Evolutionary conservation across 495 filamentous ascomycete genomes (phyloP).

Genomic region (Wilcoxina mikolae): DNA sequence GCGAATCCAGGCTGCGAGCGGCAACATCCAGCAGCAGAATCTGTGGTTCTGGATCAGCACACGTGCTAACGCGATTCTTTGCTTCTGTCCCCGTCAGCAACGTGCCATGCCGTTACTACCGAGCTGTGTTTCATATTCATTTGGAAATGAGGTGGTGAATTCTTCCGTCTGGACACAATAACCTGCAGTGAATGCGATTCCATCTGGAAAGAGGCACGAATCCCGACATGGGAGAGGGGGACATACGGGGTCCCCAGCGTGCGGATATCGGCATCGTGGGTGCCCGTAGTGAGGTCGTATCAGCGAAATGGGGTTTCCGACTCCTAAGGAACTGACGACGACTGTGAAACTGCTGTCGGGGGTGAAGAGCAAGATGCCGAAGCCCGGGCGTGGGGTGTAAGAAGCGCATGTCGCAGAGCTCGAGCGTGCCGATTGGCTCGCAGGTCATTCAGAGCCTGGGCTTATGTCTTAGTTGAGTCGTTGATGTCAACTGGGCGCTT

Average conservation of each 20-base stretch:
- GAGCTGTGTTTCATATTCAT: constrained; percentile 31
- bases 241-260: constrained; percentile 30
- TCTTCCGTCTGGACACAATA: constrained; percentile 26
- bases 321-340: constrained; percentile 44
- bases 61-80: constrained; percentile 48
- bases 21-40: constrained; percentile 67
- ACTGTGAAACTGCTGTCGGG: constrained; percentile 38
- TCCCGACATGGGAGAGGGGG: constrained; percentile 34
- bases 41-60: constrained; percentile 49
- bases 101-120: constrained; percentile 43
- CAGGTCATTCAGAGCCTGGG: constrained; percentile 11
- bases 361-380: constrained; percentile 31
- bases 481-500: constrained; percentile 22
- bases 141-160: constrained; percentile 32
- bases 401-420: constrained; percentile 33
- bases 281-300: constrained; percentile 35
- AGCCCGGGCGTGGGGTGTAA: constrained; percentile 35
- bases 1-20: constrained; percentile 42
- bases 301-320: constrained; percentile 41
- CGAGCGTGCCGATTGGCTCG: constrained; percentile 22
- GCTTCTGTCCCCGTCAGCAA: constrained; percentile 50
- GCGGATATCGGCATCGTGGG: constrained; percentile 37
- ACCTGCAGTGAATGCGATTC: constrained; percentile 36
- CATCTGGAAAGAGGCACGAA: constrained; percentile 38
- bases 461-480: constrained; percentile 3